Conservation (phyloP, 1,139 yeast species). For the Taiozyma sp. region DNA sequence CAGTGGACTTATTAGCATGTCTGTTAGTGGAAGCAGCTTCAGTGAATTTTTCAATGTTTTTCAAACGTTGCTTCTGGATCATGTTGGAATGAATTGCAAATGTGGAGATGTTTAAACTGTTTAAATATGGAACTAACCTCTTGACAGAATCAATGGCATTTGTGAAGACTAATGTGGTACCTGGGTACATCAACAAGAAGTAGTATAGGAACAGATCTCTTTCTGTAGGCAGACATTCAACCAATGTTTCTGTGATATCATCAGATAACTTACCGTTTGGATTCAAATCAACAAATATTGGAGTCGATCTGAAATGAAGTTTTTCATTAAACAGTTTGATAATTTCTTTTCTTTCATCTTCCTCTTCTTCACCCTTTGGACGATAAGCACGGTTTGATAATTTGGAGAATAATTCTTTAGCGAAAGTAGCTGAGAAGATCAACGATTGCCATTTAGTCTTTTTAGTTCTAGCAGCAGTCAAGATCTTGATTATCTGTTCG, state of each 20-base stretch:
- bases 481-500: slow-evolving; percentile 68
- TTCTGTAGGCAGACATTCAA: slow-evolving; percentile 88
- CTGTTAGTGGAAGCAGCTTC: slow-evolving; percentile 43
- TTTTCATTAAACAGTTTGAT: slow-evolving; percentile 50
- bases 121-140: slow-evolving; percentile 71
- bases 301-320: slow-evolving; percentile 55
- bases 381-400: slow-evolving; percentile 41
- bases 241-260: slow-evolving; percentile 74
- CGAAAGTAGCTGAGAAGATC: slow-evolving; percentile 93
- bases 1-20: slow-evolving; percentile 47
- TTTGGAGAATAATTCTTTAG: slow-evolving; percentile 74
- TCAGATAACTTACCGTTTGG: slow-evolving; percentile 80
- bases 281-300: slow-evolving; percentile 73
- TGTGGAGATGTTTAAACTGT: slow-evolving; percentile 63
- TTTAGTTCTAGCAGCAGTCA: slow-evolving; percentile 28
- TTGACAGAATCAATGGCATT: slow-evolving; percentile 93
- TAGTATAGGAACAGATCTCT: slow-evolving; percentile 89
- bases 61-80: slow-evolving; percentile 89
- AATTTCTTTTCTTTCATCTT: slow-evolving; percentile 50
- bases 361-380: slow-evolving; percentile 31
- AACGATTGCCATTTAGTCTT: slow-evolving; percentile 75
- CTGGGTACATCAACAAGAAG: slow-evolving; percentile 81
- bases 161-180: slow-evolving; percentile 85
- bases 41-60: slow-evolving; percentile 72
- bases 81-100: slow-evolving; percentile 88